Base-by-base conservation (phyloP, 148 eudicot genomes). In the Heliamphora exappendiculata region DNA sequence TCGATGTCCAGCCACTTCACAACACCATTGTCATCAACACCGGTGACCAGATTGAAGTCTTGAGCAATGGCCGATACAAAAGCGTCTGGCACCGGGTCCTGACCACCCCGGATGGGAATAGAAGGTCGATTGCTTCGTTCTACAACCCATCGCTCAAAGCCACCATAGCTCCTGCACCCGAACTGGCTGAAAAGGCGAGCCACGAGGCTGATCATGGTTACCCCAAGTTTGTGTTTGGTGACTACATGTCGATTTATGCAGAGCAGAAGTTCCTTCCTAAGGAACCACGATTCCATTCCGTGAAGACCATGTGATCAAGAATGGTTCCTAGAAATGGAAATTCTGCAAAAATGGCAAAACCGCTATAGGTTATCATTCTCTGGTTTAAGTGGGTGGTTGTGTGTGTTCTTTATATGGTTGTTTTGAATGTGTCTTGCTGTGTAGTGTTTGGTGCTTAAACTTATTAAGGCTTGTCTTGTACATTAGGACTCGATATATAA, bases 1-100 rank as follows among this genome's bases (percentile, higher is more conserved):
- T 92, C 24, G 91, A 92, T 12, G 95, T 94, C n/a, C 91, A 90
- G 33, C 97, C 98, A 0, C 11, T 90, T 3, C 85, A 86, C 0
- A 90, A 92, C 47, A 84, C 96, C 7, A 90, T 94, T 29, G 95
- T 92, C 28, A 90, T 94, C 82, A 92, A 94, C 84, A 92, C 92
- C 0, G 98, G 98, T 10, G 97, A 94, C 67, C 97, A 94, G 75
- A 91, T 94, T 11, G 97, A 94, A 73, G 98, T 89, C 12, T 66
- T 94, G 36, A 94, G 98, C 76, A 94, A 92, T 75, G 98, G 98
- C 7, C 77, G 74, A 76, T 94, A 94, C 79, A 92, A 90, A 88
- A 94, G 98, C 42, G 97, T 81, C 28, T 94, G 93, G 98, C 98
- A 93, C 73, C 42, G 93, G 41, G 88, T 93, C 39, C n/a, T 86